Base-by-base conservation (phyloP, 345 rosid genomes). In the Gossypium thurberi region DNA sequence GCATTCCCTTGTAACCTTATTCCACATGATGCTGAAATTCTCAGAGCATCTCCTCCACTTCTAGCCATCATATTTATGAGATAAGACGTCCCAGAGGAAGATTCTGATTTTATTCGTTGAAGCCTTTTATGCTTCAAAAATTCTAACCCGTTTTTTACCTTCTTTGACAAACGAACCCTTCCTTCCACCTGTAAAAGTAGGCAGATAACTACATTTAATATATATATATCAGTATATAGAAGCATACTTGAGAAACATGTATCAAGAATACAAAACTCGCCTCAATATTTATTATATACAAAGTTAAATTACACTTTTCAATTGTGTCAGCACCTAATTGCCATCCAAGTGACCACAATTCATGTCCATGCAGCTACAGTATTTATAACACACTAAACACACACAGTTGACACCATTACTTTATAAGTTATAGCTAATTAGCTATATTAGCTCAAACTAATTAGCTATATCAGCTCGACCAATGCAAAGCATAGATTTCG, bases 1-100 rank as follows among this genome's bases (percentile, higher is more conserved):
- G 63, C 59, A 77, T 81, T 81, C 55, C 89, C 81, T 26, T 84
- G 85, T 80, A 92, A 77, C 70, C 97, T 85, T 76, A 88, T 81
- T 67, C 99, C 96, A 81, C 90, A 93, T 13, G 97, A 84, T 14
- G 93, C 85, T 52, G 99, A 80, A 80, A 82, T 86, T 77, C 92
- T 85, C 80, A 90, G 80, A 58, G 92, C 87, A 85, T 93, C 98
- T 66, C 97, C 96, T 60, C 93, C 96, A 69, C 95, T 93, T 83
- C 97, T 87, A 79, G 85, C 84, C 88, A 87, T 79, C 77, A 80
- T 76, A 37, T 79, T 84, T 61, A 81, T 47, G 60, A 80, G 43
- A 73, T 85, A 81, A 63, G 73, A 74, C 58, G 87, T 75, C 81
- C 82, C 87, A 73, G 68, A 73, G 33, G 72, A 63, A 65, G 79